Conservation (phyloP, 768 basidiomycete genomes). For the Psilocybe azurescens region DNA sequence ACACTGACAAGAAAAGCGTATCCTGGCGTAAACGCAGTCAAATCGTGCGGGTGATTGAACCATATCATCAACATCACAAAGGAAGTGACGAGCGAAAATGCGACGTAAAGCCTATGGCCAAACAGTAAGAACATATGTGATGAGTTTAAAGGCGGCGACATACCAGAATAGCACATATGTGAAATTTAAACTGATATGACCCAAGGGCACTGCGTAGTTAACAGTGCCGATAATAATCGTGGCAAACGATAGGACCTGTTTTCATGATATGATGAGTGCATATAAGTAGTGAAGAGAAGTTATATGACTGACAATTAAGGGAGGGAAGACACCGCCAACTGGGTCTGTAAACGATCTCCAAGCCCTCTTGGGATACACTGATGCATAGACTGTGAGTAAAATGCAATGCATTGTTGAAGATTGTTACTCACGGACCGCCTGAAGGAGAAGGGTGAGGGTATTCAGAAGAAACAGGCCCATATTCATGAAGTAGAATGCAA, state of each 20-base stretch:
- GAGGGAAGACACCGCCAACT: slow-evolving; percentile 49
- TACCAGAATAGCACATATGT: slow-evolving; percentile 53
- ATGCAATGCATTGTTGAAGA: neutral
- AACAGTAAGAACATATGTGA: neutral
- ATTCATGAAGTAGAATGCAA: slow-evolving; percentile 52
- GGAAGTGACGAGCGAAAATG: slow-evolving; percentile 40
- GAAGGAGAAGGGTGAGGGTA: slow-evolving; percentile 43
- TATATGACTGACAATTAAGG: slow-evolving; percentile 26
- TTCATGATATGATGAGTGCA: neutral
- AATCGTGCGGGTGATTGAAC: slow-evolving; percentile 52
- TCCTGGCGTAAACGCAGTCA: slow-evolving; percentile 42
- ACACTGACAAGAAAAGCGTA: slow-evolving; percentile 43
- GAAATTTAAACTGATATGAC: slow-evolving; percentile 36
- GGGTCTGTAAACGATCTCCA: slow-evolving; percentile 48
- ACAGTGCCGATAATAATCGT: slow-evolving; percentile 54
- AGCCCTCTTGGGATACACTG: slow-evolving; percentile 52
- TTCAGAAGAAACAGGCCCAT: slow-evolving; percentile 49
- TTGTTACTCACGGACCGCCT: slow-evolving; percentile 42
- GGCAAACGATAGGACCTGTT: slow-evolving; percentile 52
- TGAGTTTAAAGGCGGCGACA: slow-evolving; percentile 8
- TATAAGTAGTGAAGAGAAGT: neutral
- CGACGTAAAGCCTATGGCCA: slow-evolving; percentile 43
- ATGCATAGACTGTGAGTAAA: neutral
- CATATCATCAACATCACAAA: slow-evolving; percentile 56
- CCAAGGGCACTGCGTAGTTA: slow-evolving; percentile 47